Conservation (phyloP, 2,329 filamentous ascomycete species). For the Nigrospora sphaerica region DNA sequence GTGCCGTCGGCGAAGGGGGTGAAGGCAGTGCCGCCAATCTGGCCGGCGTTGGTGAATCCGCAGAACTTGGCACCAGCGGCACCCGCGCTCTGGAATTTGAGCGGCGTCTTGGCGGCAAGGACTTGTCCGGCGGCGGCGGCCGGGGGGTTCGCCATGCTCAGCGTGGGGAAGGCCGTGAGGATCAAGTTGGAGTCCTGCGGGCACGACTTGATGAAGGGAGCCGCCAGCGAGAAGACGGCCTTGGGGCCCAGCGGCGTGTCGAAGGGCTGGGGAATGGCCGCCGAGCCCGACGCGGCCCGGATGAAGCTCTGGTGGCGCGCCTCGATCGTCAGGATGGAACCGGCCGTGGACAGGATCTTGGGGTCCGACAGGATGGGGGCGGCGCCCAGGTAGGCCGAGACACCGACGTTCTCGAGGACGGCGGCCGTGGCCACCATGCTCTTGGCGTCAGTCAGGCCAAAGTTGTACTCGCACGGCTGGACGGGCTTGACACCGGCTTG, state of each 20-base stretch:
- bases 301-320: constrained; percentile 69
- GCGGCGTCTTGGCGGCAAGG: constrained; percentile 30
- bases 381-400: constrained; percentile 68
- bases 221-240: constrained; percentile 66
- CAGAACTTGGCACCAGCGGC: constrained; percentile 50
- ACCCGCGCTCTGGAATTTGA: constrained; percentile 44
- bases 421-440: constrained; percentile 63
- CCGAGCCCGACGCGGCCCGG: constrained; percentile 48
- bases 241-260: constrained; percentile 62
- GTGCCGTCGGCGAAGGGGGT: constrained; percentile 44
- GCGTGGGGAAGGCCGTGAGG: constrained; percentile 55
- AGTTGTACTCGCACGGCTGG: constrained; percentile 65
- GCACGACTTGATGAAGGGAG: constrained; percentile 65
- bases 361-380: constrained; percentile 55
- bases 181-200: constrained; percentile 57
- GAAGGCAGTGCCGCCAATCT: constrained; percentile 54
- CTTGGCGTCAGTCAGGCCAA: constrained; percentile 57
- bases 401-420: constrained; percentile 65
- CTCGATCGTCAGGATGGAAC: constrained; percentile 66
- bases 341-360: constrained; percentile 58
- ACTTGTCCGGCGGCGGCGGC: constrained; percentile 28
- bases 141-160: constrained; percentile 42
- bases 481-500: constrained; percentile 59
- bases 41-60: constrained; percentile 58
- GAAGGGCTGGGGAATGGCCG: constrained; percentile 61